Evolutionary conservation across 257 asterid genomes (phyloP).

Genomic region (Galeopsis tetrahit): DNA sequence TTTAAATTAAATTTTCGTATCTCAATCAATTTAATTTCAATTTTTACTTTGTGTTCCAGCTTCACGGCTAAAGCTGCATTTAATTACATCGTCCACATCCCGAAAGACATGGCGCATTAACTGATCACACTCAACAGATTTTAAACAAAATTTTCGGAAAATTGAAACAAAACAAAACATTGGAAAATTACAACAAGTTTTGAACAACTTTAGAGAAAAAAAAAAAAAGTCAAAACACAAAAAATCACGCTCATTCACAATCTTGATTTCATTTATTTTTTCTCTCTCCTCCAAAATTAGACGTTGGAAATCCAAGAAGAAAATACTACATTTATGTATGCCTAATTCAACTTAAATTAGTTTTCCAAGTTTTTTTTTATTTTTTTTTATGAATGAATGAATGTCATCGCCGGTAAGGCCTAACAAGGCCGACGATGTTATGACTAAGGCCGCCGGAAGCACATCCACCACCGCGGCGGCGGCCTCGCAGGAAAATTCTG

Average conservation of each 20-base stretch:
- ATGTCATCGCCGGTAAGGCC: constrained; percentile 45
- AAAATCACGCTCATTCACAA: constrained; percentile 58
- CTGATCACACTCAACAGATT: constrained; percentile 45
- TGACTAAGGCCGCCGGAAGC: constrained; percentile 48
- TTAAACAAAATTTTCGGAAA: not conserved
- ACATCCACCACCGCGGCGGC: constrained; percentile 40
- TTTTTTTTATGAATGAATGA: constrained; percentile 26
- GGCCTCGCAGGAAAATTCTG: constrained; percentile 49
- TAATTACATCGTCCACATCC: constrained; percentile 34
- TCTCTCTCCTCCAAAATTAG: constrained; percentile 5
- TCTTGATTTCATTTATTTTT: constrained; percentile 26
- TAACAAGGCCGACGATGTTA: constrained; percentile 37
- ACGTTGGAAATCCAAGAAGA: constrained; percentile 39
- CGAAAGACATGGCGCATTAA: constrained; percentile 63
- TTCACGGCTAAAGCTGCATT: no score
- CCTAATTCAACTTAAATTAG: not conserved
- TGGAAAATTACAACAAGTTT: not conserved
- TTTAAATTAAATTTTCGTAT: not conserved
- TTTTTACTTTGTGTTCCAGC: no score
- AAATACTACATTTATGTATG: constrained; percentile 22
- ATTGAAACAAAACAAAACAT: not conserved
- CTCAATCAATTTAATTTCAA: no score
- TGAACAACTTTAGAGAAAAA: not conserved
- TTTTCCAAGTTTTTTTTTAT: not conserved
- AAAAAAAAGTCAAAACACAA: constrained; percentile 44